Percentiles rank a stretch among this genome's conserved stretches.
phyloP scores from a whole-genome alignment of 352 stramenopile genomes.

The Phytophthora sp. region DNA sequence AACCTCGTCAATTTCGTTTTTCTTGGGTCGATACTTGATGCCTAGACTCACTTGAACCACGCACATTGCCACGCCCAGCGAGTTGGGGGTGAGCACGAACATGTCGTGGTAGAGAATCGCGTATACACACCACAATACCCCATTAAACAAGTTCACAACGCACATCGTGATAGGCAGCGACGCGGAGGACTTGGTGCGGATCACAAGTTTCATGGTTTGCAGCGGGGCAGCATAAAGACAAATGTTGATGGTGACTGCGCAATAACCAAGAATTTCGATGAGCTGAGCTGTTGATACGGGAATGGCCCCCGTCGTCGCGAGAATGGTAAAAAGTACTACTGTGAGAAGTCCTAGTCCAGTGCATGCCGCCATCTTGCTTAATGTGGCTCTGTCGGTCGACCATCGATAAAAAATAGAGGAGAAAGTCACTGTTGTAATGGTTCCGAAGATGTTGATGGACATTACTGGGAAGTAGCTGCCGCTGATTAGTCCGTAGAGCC shows the following conservation, averaged over 20 bases:
- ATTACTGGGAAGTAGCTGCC: conserved; percentile 45
- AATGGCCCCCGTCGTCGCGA: conserved; percentile 17
- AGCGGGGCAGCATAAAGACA: conserved; percentile 57
- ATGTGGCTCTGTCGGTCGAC: conserved; percentile 10
- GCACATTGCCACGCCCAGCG: conserved; percentile 36
- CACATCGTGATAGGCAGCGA: conserved; percentile 58
- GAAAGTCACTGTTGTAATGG: conserved; percentile 36
- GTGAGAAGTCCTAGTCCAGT: conserved; percentile 16
- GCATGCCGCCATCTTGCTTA: conserved; percentile 18
- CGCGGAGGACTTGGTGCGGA: conserved; percentile 42
- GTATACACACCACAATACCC: conserved; percentile 52
- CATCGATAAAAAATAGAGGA: conserved; percentile 33
- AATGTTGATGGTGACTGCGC: conserved; percentile 43
- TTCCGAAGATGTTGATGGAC: conserved; percentile 48
- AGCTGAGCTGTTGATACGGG: conserved; percentile 29
- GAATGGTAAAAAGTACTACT: conserved; percentile 13
- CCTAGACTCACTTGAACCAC: conserved; percentile 32
- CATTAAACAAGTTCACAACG: conserved; percentile 47
- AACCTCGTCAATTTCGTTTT: background rate
- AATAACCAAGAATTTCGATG: conserved; percentile 34
- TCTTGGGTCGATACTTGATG: conserved; percentile 31
- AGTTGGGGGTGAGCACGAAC: conserved; percentile 48
- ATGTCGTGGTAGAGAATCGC: conserved; percentile 44
- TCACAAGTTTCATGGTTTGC: conserved; percentile 44
- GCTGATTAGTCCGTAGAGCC: conserved; percentile 41